These are phyloP conservation scores for Copromyces sp. DNA, from an alignment of 495 filamentous ascomycete genomes.

Conservation along the genomic window DNA sequence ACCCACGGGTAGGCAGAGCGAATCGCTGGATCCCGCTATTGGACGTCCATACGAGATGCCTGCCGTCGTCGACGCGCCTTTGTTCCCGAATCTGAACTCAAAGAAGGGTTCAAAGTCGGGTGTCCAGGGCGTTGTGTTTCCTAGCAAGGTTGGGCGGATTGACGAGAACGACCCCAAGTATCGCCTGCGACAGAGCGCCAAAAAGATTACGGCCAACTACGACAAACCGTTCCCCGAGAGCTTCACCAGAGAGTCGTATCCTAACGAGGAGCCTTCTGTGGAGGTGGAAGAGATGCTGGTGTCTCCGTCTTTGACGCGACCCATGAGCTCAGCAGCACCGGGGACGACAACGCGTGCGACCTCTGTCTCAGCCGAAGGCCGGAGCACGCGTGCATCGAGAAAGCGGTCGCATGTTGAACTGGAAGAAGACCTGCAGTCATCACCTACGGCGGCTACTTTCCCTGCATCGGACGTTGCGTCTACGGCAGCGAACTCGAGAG, in stretches of 20 bases:
- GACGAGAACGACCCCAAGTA: slow-evolving; percentile 19
- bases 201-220: slow-evolving; percentile 11
- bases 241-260: slow-evolving; percentile 2
- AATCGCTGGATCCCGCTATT: slow-evolving; percentile 2
- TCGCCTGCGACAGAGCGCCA: slow-evolving; percentile 18
- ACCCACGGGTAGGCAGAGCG: not conserved
- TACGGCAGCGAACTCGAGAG: slow-evolving; percentile 41
- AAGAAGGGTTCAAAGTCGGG: slow-evolving; percentile 15
- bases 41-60: slow-evolving; percentile 24
- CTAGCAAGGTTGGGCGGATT: slow-evolving; percentile 22
- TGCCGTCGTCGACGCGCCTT: slow-evolving; percentile 19
- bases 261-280: not conserved
- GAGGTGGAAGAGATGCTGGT: not conserved
- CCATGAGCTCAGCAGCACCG: not conserved
- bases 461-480: slow-evolving; percentile 27
- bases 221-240: slow-evolving; percentile 4
- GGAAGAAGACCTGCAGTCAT: slow-evolving; percentile 31
- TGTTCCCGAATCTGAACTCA: slow-evolving; percentile 14
- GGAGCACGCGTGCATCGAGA: slow-evolving; percentile 29
- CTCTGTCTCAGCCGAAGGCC: slow-evolving; percentile 15
- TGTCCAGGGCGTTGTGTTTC: slow-evolving; percentile 13
- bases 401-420: slow-evolving; percentile 37
- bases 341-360: slow-evolving; percentile 11
- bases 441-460: slow-evolving; percentile 35
- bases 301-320: not conserved